Evolutionary conservation across 495 filamentous ascomycete species (phyloP), one percentile per base, ranked within the genome.

Genomic region (Cercophora samala): DNA sequence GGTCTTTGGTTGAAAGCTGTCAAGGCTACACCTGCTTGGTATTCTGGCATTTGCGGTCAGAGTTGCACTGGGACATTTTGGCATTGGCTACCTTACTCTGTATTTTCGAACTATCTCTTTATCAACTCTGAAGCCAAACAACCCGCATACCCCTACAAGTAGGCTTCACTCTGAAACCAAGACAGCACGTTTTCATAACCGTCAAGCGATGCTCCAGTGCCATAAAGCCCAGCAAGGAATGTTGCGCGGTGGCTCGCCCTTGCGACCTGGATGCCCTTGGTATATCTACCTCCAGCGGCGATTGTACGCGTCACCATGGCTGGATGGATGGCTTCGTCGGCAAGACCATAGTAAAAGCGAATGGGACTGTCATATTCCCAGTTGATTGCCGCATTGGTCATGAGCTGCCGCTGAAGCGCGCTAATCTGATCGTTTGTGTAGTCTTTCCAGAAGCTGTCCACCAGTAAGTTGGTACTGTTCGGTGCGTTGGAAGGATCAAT

Each of bases 11-110:
- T n/a, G n/a, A n/a, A n/a, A n/a, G n/a, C n/a, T n/a, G n/a, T n/a
- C n/a, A n/a, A n/a, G n/a, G n/a, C n/a, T n/a, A n/a, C n/a, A n/a
- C n/a, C n/a, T n/a, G n/a, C n/a, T n/a, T n/a, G n/a, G n/a, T n/a
- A n/a, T n/a, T n/a, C n/a, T n/a, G n/a, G n/a, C 66, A 68, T 26
- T 58, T 42, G 51, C 29, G 67, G 52, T 5, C 26, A 2, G 23
- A n/a, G 22, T 22, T n/a, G 23, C 8, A 9, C 1, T 58, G 17
- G 17, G 21, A 25, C 8, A 32, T 37, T 26, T 25, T 51, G 53
- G 11, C 19, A 58, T 17, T 56, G 63, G 63, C 26, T 5, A 52
- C 24, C 37, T n/a, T 58, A 32, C 3, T 58, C 2, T n/a, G 22
- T 18, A 4, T n/a, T 15, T n/a, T 64, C n/a, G 21, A 23, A 17